Evolutionary conservation across 495 filamentous ascomycete species (phyloP).

Genomic region (Arthonia radiata): DNA sequence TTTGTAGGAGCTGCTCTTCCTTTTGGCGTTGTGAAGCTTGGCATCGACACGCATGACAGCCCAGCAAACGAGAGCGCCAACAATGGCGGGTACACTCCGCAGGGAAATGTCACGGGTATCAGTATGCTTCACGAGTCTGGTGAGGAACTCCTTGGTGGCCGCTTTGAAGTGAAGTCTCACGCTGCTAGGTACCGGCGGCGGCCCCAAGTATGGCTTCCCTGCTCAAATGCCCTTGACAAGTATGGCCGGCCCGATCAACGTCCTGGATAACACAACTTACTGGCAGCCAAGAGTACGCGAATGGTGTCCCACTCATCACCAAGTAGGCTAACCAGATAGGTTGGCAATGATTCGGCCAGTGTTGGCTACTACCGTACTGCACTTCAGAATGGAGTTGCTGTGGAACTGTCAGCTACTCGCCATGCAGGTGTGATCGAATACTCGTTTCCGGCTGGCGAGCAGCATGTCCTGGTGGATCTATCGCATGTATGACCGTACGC

Average conservation of each 20-base stretch:
- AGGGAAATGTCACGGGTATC: constrained; percentile 12
- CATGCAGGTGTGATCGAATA: constrained; percentile 13
- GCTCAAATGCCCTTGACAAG: constrained; percentile 12
- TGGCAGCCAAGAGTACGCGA: constrained; percentile 9
- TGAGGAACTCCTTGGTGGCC: no score
- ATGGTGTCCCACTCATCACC: no score
- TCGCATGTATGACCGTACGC: no score
- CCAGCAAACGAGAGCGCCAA: constrained; percentile 10
- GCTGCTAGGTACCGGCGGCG: constrained; percentile 12
- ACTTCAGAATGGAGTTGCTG: constrained; percentile 10
- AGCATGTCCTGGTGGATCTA: constrained; percentile 12
- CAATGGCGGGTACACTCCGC: constrained; percentile 14
- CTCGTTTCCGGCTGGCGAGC: constrained; percentile 7
- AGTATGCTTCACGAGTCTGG: constrained; percentile 11
- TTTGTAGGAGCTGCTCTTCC: constrained; percentile 13
- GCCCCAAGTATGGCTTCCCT: constrained; percentile 14
- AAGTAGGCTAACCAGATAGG: no score
- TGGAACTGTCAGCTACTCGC: constrained; percentile 8
- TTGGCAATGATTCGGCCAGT: constrained; percentile 10
- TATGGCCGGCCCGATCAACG: constrained; percentile 6
- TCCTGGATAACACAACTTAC: constrained; percentile 14
- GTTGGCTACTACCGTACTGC: constrained; percentile 12
- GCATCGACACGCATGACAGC: constrained; percentile 13
- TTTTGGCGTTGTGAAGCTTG: constrained; percentile 14
- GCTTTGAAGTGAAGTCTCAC: constrained; percentile 6